Evolutionary conservation across 306 rosid species (phyloP).

Genomic region (Herpetospermum pedunculosum): DNA sequence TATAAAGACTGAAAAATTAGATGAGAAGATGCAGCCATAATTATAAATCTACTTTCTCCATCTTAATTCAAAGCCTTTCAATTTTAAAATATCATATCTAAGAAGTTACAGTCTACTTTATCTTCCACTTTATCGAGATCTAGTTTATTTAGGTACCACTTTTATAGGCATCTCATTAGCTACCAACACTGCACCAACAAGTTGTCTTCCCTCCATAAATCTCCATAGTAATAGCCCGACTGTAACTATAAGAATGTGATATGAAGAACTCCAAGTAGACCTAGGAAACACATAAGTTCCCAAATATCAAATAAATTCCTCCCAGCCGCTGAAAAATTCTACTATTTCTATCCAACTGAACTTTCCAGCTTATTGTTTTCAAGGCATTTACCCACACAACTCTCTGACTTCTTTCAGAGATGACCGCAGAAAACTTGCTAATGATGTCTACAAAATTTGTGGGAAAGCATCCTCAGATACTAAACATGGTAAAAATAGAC

Average conservation of each 20-base stretch:
- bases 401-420: background rate
- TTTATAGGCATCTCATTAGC: too few relatives aligned
- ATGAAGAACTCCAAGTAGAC: background rate
- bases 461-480: background rate
- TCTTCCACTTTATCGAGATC: too few relatives aligned
- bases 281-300: background rate
- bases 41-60: too few relatives aligned
- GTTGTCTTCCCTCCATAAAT: too few relatives aligned
- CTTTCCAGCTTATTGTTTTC: background rate
- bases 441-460: background rate
- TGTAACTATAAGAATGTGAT: background rate
- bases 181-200: too few relatives aligned
- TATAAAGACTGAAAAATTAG: too few relatives aligned
- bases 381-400: background rate
- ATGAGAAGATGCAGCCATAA: too few relatives aligned
- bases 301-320: background rate
- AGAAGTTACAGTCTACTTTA: too few relatives aligned
- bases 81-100: too few relatives aligned
- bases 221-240: background rate
- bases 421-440: background rate
- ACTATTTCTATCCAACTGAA: background rate
- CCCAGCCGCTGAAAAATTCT: background rate
- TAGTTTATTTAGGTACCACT: too few relatives aligned
- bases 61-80: too few relatives aligned
- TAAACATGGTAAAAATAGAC: background rate